Conservation (phyloP, 1,139 yeast genomes). For the Williopsis jadinii region DNA sequence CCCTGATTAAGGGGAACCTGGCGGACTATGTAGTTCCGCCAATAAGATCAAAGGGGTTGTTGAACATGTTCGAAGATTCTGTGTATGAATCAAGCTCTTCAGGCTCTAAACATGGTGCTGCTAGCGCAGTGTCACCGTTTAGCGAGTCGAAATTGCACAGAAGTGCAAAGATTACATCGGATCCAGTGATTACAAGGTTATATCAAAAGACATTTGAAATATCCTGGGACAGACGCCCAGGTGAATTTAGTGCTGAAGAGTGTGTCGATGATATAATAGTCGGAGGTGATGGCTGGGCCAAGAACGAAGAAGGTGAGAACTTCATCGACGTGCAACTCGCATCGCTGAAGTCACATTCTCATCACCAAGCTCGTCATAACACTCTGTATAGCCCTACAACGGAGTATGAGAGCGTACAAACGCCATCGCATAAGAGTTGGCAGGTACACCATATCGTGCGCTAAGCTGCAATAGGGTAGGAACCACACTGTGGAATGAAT, state of each 20-base stretch:
- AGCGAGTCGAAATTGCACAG: slow-evolving; percentile 9
- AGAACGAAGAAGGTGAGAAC: slow-evolving; percentile 36
- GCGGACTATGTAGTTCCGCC: slow-evolving; percentile 26
- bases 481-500: too few relatives aligned
- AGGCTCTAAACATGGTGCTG: slow-evolving; percentile 2
- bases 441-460: slow-evolving; percentile 5
- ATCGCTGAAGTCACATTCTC: not conserved
- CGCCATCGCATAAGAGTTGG: slow-evolving; percentile 33
- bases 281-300: slow-evolving; percentile 68
- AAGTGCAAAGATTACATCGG: slow-evolving; percentile 28
- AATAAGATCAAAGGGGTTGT: slow-evolving; percentile 16
- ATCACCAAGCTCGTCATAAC: not conserved
- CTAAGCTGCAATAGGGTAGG: not conserved
- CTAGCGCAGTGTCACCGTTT: not conserved
- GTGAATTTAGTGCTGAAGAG: slow-evolving; percentile 66
- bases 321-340: slow-evolving; percentile 34
- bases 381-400: not conserved
- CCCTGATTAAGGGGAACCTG: slow-evolving; percentile 36
- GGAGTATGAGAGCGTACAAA: slow-evolving; percentile 1
- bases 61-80: slow-evolving; percentile 12
- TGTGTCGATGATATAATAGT: slow-evolving; percentile 70
- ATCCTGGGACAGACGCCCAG: slow-evolving; percentile 74
- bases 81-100: slow-evolving; percentile 7
- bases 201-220: slow-evolving; percentile 60
- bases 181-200: slow-evolving; percentile 46